Evolutionary conservation across 305 asterid genomes (phyloP).

Genomic region (Ajuga reptans): DNA sequence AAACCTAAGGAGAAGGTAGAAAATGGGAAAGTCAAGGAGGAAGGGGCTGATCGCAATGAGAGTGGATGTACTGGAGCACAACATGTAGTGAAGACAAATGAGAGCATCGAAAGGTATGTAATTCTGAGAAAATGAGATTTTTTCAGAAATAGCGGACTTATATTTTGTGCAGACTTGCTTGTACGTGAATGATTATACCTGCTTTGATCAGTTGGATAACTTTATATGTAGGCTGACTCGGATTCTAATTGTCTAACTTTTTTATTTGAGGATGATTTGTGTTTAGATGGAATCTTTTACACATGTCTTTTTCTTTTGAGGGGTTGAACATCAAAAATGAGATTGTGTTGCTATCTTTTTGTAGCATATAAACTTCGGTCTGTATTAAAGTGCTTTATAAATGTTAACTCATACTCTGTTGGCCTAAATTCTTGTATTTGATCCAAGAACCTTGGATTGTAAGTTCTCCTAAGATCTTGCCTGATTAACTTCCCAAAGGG

Average conservation of each 20-base stretch:
- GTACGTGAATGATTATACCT: background rate
- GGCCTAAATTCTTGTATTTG: slow-evolving; percentile 1
- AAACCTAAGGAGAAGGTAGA: slow-evolving; percentile 33
- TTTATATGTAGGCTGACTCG: background rate
- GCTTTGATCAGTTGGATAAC: background rate
- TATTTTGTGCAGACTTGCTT: background rate
- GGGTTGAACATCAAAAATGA: background rate
- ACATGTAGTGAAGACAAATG: slow-evolving; percentile 24
- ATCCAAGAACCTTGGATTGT: slow-evolving; percentile 1
- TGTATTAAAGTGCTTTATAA: background rate
- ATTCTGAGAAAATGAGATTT: background rate
- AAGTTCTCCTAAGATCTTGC: background rate
- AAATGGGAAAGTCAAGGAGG: slow-evolving; percentile 30
- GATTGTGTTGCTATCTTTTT: background rate
- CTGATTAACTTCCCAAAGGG: slow-evolving; percentile 1
- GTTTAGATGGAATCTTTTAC: background rate
- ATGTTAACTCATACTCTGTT: background rate
- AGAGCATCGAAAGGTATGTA: slow-evolving; percentile 38
- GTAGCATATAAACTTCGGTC: background rate
- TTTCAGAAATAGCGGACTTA: background rate
- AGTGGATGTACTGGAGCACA: slow-evolving; percentile 26
- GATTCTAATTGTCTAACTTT: background rate
- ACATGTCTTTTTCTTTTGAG: background rate
- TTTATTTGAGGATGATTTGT: background rate
- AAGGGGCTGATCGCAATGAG: slow-evolving; percentile 23